Evolutionary conservation across 2,329 filamentous ascomycete genomes (phyloP).

Genomic region (Claviceps quebecensis): DNA sequence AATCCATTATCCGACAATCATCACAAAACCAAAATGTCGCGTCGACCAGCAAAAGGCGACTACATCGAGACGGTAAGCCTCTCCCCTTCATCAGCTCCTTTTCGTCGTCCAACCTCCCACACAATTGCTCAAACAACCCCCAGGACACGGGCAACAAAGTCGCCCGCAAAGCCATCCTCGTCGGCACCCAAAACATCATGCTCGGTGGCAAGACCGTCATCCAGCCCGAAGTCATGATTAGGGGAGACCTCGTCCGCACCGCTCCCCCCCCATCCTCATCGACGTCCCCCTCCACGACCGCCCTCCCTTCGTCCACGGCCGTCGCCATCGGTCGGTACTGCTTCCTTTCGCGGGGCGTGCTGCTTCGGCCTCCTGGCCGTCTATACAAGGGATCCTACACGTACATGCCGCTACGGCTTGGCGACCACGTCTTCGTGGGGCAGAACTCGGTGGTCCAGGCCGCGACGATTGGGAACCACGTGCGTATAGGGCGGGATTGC

Average conservation of each 20-base stretch:
- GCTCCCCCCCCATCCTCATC: conserved; percentile 22
- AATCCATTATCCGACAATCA: too few relatives aligned
- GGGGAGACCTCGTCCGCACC: conserved; percentile 67
- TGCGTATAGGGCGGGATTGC: conserved; percentile 66
- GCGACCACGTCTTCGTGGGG: conserved; percentile 88
- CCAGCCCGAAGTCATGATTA: conserved; percentile 85
- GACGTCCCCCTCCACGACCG: conserved; percentile 29
- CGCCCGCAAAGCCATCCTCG: conserved; percentile 76
- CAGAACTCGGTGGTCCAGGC: conserved; percentile 64
- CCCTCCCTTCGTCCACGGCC: conserved; percentile 40
- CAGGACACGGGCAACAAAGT: conserved; percentile 98
- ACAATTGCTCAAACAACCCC: not conserved
- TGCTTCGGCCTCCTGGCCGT: conserved; percentile 71
- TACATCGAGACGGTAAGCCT: conserved; percentile 81
- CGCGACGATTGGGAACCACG: conserved; percentile 69
- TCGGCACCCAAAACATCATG: conserved; percentile 95
- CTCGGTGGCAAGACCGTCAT: conserved; percentile 93
- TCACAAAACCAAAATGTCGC: conserved; percentile 43
- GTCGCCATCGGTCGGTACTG: conserved; percentile 87
- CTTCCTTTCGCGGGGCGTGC: conserved; percentile 65
- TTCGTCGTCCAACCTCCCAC: too few relatives aligned
- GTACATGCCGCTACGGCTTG: conserved; percentile 82
- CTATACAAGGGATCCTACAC: conserved; percentile 66
- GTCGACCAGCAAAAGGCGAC: conserved; percentile 69
- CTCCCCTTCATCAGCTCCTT: not conserved